Evolutionary conservation across 2,329 filamentous ascomycete species (phyloP).

Genomic region (Botryosphaeria dothidea): DNA sequence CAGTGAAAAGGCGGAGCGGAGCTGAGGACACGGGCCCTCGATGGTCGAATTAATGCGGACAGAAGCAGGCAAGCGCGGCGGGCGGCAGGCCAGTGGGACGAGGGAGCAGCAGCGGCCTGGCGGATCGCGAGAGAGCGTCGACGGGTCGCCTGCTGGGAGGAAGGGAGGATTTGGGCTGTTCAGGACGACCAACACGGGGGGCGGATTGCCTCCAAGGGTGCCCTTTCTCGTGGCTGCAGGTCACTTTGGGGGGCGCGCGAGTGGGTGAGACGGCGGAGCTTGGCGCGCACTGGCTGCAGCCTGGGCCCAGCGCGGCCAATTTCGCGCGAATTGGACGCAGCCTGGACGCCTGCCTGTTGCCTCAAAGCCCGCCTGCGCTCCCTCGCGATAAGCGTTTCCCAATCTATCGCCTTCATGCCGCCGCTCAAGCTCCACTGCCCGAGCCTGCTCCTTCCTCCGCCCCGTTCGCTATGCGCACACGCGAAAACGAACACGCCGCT

Average conservation of each 20-base stretch:
- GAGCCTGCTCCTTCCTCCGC: not conserved
- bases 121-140: not conserved
- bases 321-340: not conserved
- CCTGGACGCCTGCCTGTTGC: not conserved
- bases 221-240: slow-evolving; percentile 8
- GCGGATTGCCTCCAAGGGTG: not conserved
- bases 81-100: not conserved
- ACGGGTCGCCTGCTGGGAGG: not conserved
- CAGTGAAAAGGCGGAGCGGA: slow-evolving; percentile 16
- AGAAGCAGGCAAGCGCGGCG: not conserved
- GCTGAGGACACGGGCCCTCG: slow-evolving; percentile 7
- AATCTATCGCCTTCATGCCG: not conserved
- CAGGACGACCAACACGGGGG: not conserved
- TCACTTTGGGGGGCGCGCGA: not conserved
- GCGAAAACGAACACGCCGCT: too few relatives aligned
- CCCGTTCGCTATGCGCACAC: not conserved
- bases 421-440: not conserved
- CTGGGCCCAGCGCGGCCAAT: not conserved
- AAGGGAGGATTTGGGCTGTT: not conserved
- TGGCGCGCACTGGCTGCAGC: not conserved
- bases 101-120: not conserved
- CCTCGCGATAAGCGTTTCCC: slow-evolving; percentile 5
- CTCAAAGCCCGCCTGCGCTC: not conserved
- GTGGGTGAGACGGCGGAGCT: not conserved
- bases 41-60: slow-evolving; percentile 3